Percentiles rank a stretch among this genome's conserved stretches.
phyloP scores from a whole-genome alignment of 1,139 yeast species.

The Suhomyces panamericanus region DNA sequence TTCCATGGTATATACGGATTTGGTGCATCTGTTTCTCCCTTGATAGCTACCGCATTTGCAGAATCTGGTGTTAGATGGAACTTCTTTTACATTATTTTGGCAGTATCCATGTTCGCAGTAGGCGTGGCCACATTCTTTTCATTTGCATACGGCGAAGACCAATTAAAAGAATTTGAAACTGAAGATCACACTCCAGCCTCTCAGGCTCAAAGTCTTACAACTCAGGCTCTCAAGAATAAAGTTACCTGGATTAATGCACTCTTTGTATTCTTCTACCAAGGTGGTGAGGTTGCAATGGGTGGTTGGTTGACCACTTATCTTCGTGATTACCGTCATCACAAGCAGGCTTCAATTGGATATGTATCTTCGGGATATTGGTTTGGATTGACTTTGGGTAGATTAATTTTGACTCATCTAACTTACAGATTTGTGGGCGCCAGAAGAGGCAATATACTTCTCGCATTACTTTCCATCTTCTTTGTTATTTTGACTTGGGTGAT shows the following conservation, averaged over 20 bases:
- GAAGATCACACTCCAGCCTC: not conserved
- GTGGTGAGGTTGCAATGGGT: conserved; percentile 66
- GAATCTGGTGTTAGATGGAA: conserved; percentile 19
- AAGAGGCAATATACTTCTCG: conserved; percentile 42
- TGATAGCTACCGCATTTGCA: conserved; percentile 21
- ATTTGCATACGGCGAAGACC: conserved; percentile 17
- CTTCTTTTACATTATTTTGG: conserved; percentile 18
- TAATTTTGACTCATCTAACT: conserved; percentile 44
- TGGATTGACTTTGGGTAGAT: conserved; percentile 64
- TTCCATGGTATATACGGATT: conserved; percentile 22
- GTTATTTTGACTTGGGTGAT: conserved; percentile 50
- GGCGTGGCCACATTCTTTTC: conserved; percentile 12
- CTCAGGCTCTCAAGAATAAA: conserved; percentile 38
- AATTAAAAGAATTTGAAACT: conserved; percentile 9
- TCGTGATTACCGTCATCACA: conserved; percentile 55
- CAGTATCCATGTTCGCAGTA: conserved; percentile 16
- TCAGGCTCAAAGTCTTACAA: conserved; percentile 6
- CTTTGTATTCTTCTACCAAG: conserved; percentile 62
- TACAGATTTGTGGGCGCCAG: conserved; percentile 51
- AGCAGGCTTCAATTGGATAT: conserved; percentile 50
- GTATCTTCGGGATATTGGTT: conserved; percentile 74
- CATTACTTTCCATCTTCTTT: conserved; percentile 34
- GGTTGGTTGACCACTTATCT: conserved; percentile 73
- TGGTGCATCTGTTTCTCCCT: conserved; percentile 28
- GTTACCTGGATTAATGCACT: conserved; percentile 57